Conservation (phyloP, 352 stramenopile species). For the Phytopythium boreale region DNA sequence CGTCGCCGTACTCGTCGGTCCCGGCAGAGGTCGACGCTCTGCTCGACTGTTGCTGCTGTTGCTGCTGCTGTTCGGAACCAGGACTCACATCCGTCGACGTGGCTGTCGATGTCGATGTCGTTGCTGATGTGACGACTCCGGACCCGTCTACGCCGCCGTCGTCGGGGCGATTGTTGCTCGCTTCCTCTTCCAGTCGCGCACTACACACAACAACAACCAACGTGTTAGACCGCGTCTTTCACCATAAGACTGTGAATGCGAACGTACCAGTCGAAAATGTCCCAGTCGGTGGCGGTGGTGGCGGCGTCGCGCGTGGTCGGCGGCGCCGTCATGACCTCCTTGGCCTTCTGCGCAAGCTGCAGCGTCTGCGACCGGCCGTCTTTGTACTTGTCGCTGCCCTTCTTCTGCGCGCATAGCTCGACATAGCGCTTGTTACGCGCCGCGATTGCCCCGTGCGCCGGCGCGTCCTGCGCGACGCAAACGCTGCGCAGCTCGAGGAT, state of each 20-base stretch:
- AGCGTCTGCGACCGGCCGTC: slow-evolving; percentile 63
- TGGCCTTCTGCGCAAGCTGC: slow-evolving; percentile 75
- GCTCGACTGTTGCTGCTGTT: not conserved
- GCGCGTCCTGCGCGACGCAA: slow-evolving; percentile 57
- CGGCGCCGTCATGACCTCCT: slow-evolving; percentile 80
- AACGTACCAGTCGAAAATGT: slow-evolving; percentile 77
- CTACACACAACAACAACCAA: not conserved
- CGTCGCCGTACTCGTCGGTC: slow-evolving; percentile 40
- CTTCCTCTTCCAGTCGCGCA: slow-evolving; percentile 31
- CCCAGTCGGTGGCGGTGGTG: slow-evolving; percentile 78
- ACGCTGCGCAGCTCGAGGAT: slow-evolving; percentile 66
- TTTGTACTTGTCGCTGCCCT: slow-evolving; percentile 76
- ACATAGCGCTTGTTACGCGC: slow-evolving; percentile 68
- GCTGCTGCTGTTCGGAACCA: not conserved
- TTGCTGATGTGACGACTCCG: slow-evolving; percentile 1
- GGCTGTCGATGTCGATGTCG: slow-evolving; percentile 2
- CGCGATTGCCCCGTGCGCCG: slow-evolving; percentile 34
- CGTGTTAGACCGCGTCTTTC: not conserved
- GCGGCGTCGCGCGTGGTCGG: slow-evolving; percentile 70
- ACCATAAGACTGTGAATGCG: not conserved
- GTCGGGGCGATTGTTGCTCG: slow-evolving; percentile 28
- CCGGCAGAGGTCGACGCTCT: not conserved
- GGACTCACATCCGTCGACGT: slow-evolving; percentile 6
- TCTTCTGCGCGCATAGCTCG: slow-evolving; percentile 62
- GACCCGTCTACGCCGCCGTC: slow-evolving; percentile 15